A percentile compares a stretch with the other conserved stretches of the same genome.
Evolutionary conservation across 1,139 yeast genomes (phyloP).

Genomic region (Blastobotrys serpentis): DNA sequence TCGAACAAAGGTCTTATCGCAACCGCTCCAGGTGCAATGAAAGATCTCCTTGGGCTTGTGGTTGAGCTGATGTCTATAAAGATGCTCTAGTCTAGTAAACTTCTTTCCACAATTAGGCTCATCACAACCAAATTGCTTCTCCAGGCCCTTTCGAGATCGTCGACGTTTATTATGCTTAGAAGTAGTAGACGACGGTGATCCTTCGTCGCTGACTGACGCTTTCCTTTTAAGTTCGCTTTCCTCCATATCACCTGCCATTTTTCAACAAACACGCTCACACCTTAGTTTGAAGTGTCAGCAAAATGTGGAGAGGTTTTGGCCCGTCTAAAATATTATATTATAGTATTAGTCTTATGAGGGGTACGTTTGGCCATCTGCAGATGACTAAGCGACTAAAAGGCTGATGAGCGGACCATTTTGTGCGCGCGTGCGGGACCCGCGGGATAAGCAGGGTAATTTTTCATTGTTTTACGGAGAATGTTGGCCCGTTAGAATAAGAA

Average conservation of each 20-base stretch:
- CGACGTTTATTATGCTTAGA: slow-evolving; percentile 12
- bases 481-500: no score
- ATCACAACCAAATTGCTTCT: slow-evolving; percentile 44
- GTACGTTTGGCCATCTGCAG: neutral
- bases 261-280: neutral
- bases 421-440: neutral
- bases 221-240: neutral
- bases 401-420: no score
- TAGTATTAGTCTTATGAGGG: slow-evolving; percentile 3
- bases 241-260: neutral
- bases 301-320: neutral
- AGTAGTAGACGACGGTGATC: neutral
- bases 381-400: slow-evolving; percentile 1
- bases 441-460: neutral
- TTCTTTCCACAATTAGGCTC: slow-evolving; percentile 58
- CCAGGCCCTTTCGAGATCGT: slow-evolving; percentile 34
- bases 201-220: neutral
- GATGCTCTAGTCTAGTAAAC: slow-evolving; percentile 53
- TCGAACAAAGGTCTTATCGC: slow-evolving; percentile 60
- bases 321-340: no score
- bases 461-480: no score
- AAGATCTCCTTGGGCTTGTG: slow-evolving; percentile 46
- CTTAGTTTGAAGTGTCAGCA: neutral
- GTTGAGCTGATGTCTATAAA: slow-evolving; percentile 41
- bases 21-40: slow-evolving; percentile 49